Conservation (phyloP, 495 filamentous ascomycete species). For the Tuber indicum region DNA sequence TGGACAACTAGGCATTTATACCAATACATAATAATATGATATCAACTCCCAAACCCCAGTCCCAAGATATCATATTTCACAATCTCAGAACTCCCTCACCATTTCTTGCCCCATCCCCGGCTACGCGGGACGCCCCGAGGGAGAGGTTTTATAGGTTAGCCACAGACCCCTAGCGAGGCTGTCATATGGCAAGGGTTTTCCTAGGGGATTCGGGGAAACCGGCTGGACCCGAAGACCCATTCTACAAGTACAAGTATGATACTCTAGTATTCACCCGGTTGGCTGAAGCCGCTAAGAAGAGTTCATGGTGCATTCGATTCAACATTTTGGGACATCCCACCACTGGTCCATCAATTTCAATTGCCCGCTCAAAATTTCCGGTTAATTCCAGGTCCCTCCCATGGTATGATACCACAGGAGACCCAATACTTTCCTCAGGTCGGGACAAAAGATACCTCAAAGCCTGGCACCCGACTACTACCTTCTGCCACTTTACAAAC, state of each 20-base stretch:
- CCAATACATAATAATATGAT: background rate
- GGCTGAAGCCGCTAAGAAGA: background rate
- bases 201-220: background rate
- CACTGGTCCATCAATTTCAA: background rate
- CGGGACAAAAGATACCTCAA: background rate
- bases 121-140: background rate
- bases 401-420: background rate
- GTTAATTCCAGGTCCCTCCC: background rate
- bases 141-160: background rate
- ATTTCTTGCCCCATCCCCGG: background rate
- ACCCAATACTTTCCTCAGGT: background rate
- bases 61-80: constrained; percentile 1
- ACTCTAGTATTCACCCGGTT: background rate
- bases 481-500: background rate
- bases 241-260: background rate
- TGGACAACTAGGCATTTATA: background rate
- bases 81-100: background rate
- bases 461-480: background rate
- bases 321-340: background rate
- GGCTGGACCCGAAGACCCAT: background rate
- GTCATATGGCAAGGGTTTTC: background rate
- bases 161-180: background rate
- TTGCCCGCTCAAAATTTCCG: background rate
- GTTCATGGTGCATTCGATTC: background rate
- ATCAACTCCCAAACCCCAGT: background rate